A percentile compares a stretch with the other conserved stretches of the same genome.
Conservation (phyloP, 2,329 filamentous ascomycete genomes). For the Aschersonia sp. region DNA sequence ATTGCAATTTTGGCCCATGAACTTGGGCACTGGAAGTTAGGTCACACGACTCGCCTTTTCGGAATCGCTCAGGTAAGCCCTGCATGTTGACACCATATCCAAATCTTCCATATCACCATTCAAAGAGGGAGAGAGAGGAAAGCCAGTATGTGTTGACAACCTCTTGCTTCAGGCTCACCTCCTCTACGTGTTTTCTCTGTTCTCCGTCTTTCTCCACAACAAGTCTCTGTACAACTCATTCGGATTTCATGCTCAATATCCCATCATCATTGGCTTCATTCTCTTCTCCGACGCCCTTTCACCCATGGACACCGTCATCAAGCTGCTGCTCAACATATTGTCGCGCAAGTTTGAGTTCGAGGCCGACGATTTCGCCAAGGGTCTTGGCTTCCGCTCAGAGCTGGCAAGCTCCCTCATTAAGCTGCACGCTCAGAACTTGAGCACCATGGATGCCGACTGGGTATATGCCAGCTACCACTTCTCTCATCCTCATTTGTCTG, state of each 20-base stretch:
- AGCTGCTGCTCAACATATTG: constrained; percentile 90
- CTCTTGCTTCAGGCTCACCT: constrained; percentile 55
- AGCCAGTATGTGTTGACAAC: background rate
- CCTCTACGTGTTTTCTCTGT: constrained; percentile 92
- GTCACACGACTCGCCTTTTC: constrained; percentile 86
- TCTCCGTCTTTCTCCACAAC: constrained; percentile 97
- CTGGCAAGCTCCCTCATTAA: constrained; percentile 85
- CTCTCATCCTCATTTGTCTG: constrained; percentile 90
- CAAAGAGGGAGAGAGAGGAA: background rate
- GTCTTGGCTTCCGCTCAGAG: constrained; percentile 71
- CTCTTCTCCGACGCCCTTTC: constrained; percentile 94
- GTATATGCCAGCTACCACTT: constrained; percentile 98
- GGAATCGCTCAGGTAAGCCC: constrained; percentile 60
- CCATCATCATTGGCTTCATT: constrained; percentile 94
- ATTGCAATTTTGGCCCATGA: constrained; percentile 92
- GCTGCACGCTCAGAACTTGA: constrained; percentile 95
- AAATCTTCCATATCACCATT: background rate
- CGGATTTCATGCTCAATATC: constrained; percentile 69
- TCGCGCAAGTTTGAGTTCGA: constrained; percentile 93
- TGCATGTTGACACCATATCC: background rate
- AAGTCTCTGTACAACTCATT: constrained; percentile 79
- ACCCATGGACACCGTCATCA: constrained; percentile 88
- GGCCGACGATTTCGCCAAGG: constrained; percentile 79
- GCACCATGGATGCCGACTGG: constrained; percentile 97
- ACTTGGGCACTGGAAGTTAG: constrained; percentile 91